Evolutionary conservation across 768 basidiomycete species (phyloP).

Genomic region (Boletus fagicola): DNA sequence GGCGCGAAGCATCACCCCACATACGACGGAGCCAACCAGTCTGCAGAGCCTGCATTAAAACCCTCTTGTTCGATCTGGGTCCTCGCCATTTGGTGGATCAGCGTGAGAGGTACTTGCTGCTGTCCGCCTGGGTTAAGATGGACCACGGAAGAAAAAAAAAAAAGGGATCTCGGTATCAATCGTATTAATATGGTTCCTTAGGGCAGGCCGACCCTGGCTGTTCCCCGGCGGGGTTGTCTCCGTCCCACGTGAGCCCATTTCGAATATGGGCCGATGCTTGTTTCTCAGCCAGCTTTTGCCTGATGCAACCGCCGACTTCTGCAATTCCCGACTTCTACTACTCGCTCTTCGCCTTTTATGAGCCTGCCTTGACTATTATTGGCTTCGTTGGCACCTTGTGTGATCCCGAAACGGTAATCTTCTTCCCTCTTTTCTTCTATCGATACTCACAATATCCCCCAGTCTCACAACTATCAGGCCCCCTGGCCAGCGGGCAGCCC

Average conservation of each 20-base stretch:
- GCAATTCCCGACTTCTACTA: slow-evolving; percentile 75
- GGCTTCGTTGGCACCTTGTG: slow-evolving; percentile 66
- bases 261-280: not conserved
- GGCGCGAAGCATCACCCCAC: slow-evolving; percentile 47
- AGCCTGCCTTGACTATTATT: slow-evolving; percentile 61
- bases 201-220: slow-evolving; percentile 25
- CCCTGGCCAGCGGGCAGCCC: slow-evolving; percentile 57
- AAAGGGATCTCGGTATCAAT: not conserved
- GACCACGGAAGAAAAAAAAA: slow-evolving; percentile 47
- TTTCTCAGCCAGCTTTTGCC: slow-evolving; percentile 3
- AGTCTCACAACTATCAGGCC: slow-evolving; percentile 75
- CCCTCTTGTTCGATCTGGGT: slow-evolving; percentile 62
- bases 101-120: slow-evolving; percentile 37
- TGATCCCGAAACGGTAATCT: slow-evolving; percentile 61
- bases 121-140: slow-evolving; percentile 69
- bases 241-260: not conserved
- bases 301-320: slow-evolving; percentile 47
- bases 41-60: slow-evolving; percentile 64
- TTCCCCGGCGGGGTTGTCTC: not conserved
- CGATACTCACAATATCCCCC: slow-evolving; percentile 6
- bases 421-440: not conserved
- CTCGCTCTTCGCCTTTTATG: slow-evolving; percentile 69
- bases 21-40: slow-evolving; percentile 1
- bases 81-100: slow-evolving; percentile 74
- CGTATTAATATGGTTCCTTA: slow-evolving; percentile 19